Base-by-base conservation (phyloP, 1,284 basidiomycete genomes). In the Meripilus lineatus region DNA sequence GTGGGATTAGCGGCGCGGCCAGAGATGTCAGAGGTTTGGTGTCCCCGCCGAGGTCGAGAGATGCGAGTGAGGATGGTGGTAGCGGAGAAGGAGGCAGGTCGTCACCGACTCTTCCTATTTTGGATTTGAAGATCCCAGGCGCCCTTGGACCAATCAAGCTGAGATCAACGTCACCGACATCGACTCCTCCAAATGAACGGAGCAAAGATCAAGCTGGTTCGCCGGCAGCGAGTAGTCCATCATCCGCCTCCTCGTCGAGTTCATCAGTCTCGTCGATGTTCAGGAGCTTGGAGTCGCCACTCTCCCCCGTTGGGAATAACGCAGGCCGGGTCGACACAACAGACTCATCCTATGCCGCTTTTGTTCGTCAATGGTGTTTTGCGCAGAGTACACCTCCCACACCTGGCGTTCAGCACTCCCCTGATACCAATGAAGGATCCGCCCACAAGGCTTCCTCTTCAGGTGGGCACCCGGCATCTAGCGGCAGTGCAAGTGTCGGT, bases 291-390 rank as follows among this genome's bases (percentile, higher is more conserved):
- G n/a, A n/a, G n/a, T n/a, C n/a, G n/a, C n/a, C 25, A 39, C 38
- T 22, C 38, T 18, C 35, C 42, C 15, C 42, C 25, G 30, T 20
- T 13, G 15, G 32, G 34, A 22, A 38, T 25, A n/a, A 23, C 18
- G 6, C 30, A 35, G 28, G 47, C 30, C 30, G 25, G 22, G 26
- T 50, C 17, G 45, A 44, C 34, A 49, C 49, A 15, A 20, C 30
- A 38, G 64, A 69, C 42, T 58, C 68, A 28, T 64, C 77, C 23
- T 84, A 84, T 50, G 72, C 82, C 44, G 76, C 79, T 26, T 73
- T 85, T 48, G 72, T 85, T 42, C 57, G 68, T 45, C 75, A 82
- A 58, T 85, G 83, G 83, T 85, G 83, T 59, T 85, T 85, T 58
- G 79, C 79, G 18, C 71, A 75, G 50, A 58, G 55, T 39, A 38